Evolutionary conservation across 805 yeast species (phyloP).

Genomic region (Metschnikowia rubicola): DNA sequence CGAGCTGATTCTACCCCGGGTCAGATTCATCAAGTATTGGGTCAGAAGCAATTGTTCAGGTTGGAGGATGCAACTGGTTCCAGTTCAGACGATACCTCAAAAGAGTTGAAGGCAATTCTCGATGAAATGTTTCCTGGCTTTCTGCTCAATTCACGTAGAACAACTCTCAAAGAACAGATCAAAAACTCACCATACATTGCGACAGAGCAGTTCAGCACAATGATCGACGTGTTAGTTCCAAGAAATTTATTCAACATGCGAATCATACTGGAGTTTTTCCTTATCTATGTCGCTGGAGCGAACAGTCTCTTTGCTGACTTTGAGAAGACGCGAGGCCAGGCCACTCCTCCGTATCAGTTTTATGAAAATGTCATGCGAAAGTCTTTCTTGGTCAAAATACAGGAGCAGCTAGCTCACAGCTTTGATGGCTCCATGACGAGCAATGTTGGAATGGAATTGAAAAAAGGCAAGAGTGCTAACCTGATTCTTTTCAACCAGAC

Average conservation of each 20-base stretch:
- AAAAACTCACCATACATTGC: constrained; percentile 49
- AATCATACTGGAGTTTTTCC: constrained; percentile 67
- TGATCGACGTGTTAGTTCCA: constrained; percentile 62
- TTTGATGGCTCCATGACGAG: constrained; percentile 41
- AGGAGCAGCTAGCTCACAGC: constrained; percentile 49
- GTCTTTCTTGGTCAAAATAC: constrained; percentile 62
- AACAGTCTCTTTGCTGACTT: constrained; percentile 26
- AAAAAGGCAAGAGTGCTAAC: constrained; percentile 1
- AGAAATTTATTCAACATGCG: constrained; percentile 79
- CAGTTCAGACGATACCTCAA: constrained; percentile 19
- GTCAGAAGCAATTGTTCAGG: constrained; percentile 27
- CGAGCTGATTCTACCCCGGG: constrained; percentile 8
- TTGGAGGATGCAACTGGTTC: constrained; percentile 30
- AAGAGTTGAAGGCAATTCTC: constrained; percentile 35
- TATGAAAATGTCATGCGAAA: constrained; percentile 62
- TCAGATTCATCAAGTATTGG: constrained; percentile 23
- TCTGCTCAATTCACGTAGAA: constrained; percentile 19
- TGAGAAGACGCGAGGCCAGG: constrained; percentile 7
- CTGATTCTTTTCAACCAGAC: constrained; percentile 9
- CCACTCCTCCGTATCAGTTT: constrained; percentile 36
- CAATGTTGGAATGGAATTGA: constrained; percentile 8
- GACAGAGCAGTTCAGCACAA: constrained; percentile 51
- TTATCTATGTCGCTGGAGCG: constrained; percentile 63
- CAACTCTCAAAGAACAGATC: constrained; percentile 1
- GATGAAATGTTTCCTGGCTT: constrained; percentile 74